Conservation (phyloP, 176 grass and related monocot species). For the Aegilops tauschii region DNA sequence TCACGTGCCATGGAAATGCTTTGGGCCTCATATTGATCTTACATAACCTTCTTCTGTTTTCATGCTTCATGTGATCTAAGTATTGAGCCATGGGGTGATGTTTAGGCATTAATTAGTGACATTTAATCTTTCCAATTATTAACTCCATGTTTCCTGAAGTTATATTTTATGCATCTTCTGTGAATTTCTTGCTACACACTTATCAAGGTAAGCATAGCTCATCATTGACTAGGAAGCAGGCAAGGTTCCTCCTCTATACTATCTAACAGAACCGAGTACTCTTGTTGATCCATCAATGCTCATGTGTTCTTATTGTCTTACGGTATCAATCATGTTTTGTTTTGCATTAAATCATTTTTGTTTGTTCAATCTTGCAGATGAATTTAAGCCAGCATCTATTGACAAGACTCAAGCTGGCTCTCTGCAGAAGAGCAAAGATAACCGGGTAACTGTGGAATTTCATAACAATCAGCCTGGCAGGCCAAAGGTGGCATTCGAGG, state of each 20-base stretch:
- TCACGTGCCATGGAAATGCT: background rate
- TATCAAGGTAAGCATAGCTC: background rate
- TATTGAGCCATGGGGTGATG: background rate
- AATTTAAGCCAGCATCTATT: slow-evolving; percentile 99
- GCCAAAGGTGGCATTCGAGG: slow-evolving; percentile 84
- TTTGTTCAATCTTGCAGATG: slow-evolving; percentile 58
- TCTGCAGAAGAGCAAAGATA: slow-evolving; percentile 89
- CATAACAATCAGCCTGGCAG: slow-evolving; percentile 94
- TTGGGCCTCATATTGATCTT: slow-evolving; percentile 1
- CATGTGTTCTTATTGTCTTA: background rate
- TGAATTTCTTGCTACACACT: background rate
- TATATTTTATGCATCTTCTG: background rate
- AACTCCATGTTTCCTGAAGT: background rate
- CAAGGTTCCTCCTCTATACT: slow-evolving; percentile 3
- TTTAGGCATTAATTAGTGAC: background rate
- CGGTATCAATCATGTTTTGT: background rate
- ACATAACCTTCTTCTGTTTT: background rate
- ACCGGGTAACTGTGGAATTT: slow-evolving; percentile 92
- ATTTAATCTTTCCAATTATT: slow-evolving; percentile 13
- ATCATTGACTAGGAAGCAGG: slow-evolving; percentile 19
- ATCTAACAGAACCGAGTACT: background rate
- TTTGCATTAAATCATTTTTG: background rate
- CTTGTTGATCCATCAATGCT: slow-evolving; percentile 10
- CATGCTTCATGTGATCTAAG: background rate
- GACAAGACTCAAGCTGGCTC: slow-evolving; percentile 90